phyloP scores from a whole-genome alignment of 1,139 yeast genomes.

The Arxiozyma telluris region DNA sequence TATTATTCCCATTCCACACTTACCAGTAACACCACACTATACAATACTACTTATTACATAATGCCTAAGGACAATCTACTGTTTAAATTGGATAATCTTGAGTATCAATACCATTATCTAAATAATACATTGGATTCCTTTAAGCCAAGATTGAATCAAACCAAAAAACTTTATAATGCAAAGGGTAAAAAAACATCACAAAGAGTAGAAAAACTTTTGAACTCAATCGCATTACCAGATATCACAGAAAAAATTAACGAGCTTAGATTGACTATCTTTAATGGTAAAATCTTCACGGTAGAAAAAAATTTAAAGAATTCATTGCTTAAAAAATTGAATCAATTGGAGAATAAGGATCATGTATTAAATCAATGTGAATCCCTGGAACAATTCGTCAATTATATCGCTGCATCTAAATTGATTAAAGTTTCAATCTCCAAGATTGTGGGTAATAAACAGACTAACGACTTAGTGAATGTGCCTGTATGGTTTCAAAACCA shows the following conservation, averaged over 20 bases:
- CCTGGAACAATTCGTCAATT: conserved; percentile 19
- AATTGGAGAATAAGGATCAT: conserved; percentile 8
- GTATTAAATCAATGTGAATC: conserved; percentile 13
- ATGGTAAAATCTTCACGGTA: conserved; percentile 44
- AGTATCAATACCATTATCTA: conserved; percentile 29
- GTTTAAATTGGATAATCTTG: conserved; percentile 32
- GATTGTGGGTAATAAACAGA: conserved; percentile 15
- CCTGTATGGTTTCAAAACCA: conserved; percentile 30
- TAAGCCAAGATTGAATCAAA: conserved; percentile 46
- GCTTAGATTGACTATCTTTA: conserved; percentile 40
- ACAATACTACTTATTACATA: neutral
- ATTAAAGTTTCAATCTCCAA: conserved; percentile 22
- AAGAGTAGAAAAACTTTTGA: conserved; percentile 34
- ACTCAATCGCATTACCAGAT: conserved; percentile 32
- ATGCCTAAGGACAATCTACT: conserved; percentile 30
- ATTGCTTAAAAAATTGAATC: conserved; percentile 27
- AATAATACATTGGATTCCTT: conserved; percentile 23
- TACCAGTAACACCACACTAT: neutral
- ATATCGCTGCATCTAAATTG: conserved; percentile 28
- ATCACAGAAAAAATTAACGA: conserved; percentile 39
- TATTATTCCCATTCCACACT: neutral
- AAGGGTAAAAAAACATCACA: conserved; percentile 37
- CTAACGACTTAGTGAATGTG: conserved; percentile 10
- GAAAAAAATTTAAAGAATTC: conserved; percentile 34
- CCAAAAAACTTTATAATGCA: conserved; percentile 42